Base-by-base conservation (phyloP, 306 rosid species). In the Cajanus cajan region DNA sequence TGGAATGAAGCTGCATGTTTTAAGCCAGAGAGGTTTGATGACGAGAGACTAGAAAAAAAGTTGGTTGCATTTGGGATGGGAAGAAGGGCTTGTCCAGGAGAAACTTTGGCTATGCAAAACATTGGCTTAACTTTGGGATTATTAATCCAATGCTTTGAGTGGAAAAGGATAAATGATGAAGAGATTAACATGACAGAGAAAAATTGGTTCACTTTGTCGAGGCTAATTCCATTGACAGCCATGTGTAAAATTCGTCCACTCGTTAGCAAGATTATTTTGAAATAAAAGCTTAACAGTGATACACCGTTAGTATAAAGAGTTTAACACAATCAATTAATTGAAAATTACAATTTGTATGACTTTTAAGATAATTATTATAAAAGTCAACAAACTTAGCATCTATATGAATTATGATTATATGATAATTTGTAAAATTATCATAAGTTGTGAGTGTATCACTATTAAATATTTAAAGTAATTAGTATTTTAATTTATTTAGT, bases 71-170 rank as follows among this genome's bases (percentile, higher is more conserved):
- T 79, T 36, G 82, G 82, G 4, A 28, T 70, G 67, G 81, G 81
- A 21, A 66, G 81, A 67, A 66, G 81, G 68, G 75, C 81, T 66
- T 77, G 81, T 0, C 81, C 81, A 0, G 81, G 74, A 15, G 55
- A 44, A 24, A 41, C n/a, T 8, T 8, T 77, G 58, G 81, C 68
- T 8, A 0, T 51, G 66, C 67, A 24, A 0, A 16, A 5, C 2
- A 45, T 77, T 15, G 55, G 81, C 4, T 52, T 77, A 4, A 52
- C 74, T 50, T 24, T 67, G 41, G 81, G 68, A 10, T 25, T 77
- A 3, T 25, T 77, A 40, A 52, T 77, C 24, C 81, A 77, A 7
- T 79, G 82, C 43, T 79, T 70, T 69, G 82, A 79, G 1, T 79
- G 82, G 82, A 79, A 70, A 59, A 13, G 63, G 15, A 21, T 44